phyloP scores from a whole-genome alignment of 139 green algal genomes.

The Coelastrella sp. region DNA sequence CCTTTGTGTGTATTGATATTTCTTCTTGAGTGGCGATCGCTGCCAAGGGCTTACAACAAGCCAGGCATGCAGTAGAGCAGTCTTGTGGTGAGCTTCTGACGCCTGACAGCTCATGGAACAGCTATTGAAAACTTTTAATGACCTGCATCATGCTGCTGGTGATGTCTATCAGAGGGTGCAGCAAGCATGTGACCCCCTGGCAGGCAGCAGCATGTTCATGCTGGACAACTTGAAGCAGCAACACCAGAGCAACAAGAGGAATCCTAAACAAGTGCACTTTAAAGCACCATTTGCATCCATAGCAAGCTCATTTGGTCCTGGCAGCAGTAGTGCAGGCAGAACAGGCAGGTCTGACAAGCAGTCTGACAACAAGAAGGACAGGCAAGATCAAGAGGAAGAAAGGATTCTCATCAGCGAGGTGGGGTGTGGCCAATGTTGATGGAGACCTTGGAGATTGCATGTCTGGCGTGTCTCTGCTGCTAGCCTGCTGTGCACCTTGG shows the following conservation, averaged over 20 bases:
- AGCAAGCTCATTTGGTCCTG: not conserved
- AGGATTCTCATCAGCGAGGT: conserved; percentile 83
- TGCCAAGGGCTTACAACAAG: too few relatives aligned
- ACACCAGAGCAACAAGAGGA: not conserved
- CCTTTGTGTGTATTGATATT: too few relatives aligned
- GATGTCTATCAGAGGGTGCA: not conserved
- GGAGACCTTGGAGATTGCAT: not conserved
- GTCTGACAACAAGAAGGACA: conserved; percentile 20
- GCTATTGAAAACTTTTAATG: not conserved
- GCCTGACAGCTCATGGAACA: conserved; percentile 15
- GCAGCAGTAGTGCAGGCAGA: not conserved
- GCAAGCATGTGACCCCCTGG: not conserved
- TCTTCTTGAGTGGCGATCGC: too few relatives aligned
- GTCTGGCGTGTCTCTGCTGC: not conserved
- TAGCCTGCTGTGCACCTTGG: not conserved
- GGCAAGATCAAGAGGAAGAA: conserved; percentile 57
- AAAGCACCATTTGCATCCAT: conserved; percentile 27
- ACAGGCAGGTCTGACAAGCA: not conserved
- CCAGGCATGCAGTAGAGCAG: not conserved
- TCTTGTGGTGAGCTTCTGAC: not conserved
- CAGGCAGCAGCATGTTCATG: not conserved
- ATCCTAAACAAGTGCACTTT: conserved; percentile 4
- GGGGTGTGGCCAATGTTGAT: not conserved
- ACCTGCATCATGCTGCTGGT: conserved; percentile 15
- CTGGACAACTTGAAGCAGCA: not conserved